Base-by-base conservation (phyloP, 768 basidiomycete genomes). In the Leucogyrophana mollusca region DNA sequence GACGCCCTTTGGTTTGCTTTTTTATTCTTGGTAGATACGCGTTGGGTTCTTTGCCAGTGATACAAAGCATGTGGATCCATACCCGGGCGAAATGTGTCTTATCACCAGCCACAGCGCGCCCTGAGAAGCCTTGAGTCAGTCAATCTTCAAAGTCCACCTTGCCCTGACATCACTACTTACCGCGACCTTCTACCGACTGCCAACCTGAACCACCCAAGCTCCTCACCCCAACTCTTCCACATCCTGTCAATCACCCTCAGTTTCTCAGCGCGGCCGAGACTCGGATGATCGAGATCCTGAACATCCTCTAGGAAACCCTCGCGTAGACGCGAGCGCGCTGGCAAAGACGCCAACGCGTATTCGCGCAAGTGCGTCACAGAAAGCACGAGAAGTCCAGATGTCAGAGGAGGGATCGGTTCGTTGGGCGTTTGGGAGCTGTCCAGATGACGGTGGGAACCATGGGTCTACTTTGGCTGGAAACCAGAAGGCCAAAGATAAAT, bases 221-320 rank as follows among this genome's bases (percentile, higher is more conserved):
- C 68, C 6, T 56, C 65, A 1, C 86, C 86, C 91, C 92, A 97
- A 45, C 81, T 82, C 56, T 86, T 79, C 90, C 93, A 92, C 82
- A 95, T 92, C 59, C 90, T 69, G 40, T 92, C 82, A 4, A 95
- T 71, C 2, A 94, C 85, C 37, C 74, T 68, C 59, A 90, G 60
- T 68, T 94, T 93, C 57, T 89, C 89, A 38, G 73, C 72, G 45
- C 82, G 69, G 7, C 77, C 78, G 41, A 94, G 60, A 51, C 69
- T 70, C 1, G 87, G 82, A 56, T 91, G 80, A 62, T 94, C 92
- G 43, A 97, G 62, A 64, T 92, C 85, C 23, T 75, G 72, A 1
- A 96, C 78, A 57, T 98, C 94, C 43, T 89, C 85, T 52, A 98
- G 65, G 65, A 96, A 95, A 1, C 84, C 85, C 47, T 85, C 79